Percentiles rank a stretch among this genome's conserved stretches.
phyloP scores from a whole-genome alignment of 768 basidiomycete genomes.

The Hydnum rufescens region DNA sequence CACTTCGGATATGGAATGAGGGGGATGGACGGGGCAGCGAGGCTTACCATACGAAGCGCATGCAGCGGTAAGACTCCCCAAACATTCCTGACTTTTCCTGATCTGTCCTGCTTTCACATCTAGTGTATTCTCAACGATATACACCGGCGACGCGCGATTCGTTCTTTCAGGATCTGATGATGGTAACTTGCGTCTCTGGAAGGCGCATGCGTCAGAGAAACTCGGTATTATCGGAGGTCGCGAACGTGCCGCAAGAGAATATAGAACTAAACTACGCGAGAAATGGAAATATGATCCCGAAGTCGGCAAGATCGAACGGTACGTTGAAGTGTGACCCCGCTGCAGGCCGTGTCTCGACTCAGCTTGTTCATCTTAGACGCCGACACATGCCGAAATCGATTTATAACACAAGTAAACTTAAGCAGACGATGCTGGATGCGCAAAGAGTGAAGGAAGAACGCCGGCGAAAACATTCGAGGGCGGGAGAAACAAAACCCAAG shows the following conservation, averaged over 20 bases:
- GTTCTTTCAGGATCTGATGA: conserved; percentile 84
- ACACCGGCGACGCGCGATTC: conserved; percentile 80
- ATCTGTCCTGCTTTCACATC: not conserved
- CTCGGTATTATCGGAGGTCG: conserved; percentile 76
- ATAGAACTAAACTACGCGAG: conserved; percentile 69
- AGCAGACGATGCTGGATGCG: no score
- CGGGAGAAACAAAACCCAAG: no score
- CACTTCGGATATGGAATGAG: conserved; percentile 81
- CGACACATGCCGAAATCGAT: no score
- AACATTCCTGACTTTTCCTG: no score
- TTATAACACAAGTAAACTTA: no score
- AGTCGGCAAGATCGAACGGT: conserved; percentile 68
- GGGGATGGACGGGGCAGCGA: conserved; percentile 65
- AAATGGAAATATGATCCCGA: conserved; percentile 75
- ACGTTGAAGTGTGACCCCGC: conserved; percentile 17
- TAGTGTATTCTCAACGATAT: conserved; percentile 76
- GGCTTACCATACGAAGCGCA: conserved; percentile 95
- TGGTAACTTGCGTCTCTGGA: conserved; percentile 91
- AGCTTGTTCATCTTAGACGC: no score
- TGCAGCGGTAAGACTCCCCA: conserved; percentile 56
- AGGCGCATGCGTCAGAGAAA: conserved; percentile 79
- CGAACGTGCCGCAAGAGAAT: conserved; percentile 83
- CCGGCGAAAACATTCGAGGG: no score
- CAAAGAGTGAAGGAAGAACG: no score
- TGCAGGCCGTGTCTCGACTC: no score